Conservation (phyloP, 768 basidiomycete species). For the Rhizopogon vinicolor region DNA sequence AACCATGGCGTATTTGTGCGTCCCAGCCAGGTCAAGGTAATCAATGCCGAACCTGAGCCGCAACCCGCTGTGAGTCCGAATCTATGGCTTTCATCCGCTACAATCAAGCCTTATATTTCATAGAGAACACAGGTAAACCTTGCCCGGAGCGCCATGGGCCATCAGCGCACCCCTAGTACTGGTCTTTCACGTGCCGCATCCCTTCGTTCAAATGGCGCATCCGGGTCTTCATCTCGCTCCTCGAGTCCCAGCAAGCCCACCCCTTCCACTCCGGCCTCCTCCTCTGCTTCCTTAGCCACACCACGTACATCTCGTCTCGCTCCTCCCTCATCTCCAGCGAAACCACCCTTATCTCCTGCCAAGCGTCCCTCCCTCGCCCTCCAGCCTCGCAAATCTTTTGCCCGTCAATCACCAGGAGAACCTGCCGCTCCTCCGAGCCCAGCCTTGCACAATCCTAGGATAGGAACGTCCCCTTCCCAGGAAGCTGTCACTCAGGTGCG, state of each 20-base stretch:
- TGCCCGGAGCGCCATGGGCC: slow-evolving; percentile 36
- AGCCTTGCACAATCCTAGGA: slow-evolving; percentile 27
- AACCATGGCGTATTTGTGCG: slow-evolving; percentile 87
- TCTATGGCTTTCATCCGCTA: neutral
- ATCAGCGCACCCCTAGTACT: slow-evolving; percentile 58
- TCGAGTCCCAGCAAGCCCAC: slow-evolving; percentile 55
- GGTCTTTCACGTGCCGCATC: slow-evolving; percentile 36
- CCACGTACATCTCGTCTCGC: slow-evolving; percentile 25
- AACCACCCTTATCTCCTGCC: slow-evolving; percentile 43
- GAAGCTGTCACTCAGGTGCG: slow-evolving; percentile 11
- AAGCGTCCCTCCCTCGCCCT: slow-evolving; percentile 49
- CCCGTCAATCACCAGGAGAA: slow-evolving; percentile 37
- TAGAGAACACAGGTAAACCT: slow-evolving; percentile 21
- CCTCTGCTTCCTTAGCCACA: slow-evolving; percentile 24
- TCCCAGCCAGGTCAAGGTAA: slow-evolving; percentile 75
- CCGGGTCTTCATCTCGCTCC: slow-evolving; percentile 53
- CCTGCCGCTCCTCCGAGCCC: slow-evolving; percentile 27
- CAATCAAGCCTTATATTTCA: slow-evolving; percentile 3
- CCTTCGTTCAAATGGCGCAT: slow-evolving; percentile 35
- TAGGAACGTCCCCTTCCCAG: slow-evolving; percentile 23
- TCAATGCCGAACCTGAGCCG: slow-evolving; percentile 29
- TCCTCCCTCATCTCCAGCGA: slow-evolving; percentile 49
- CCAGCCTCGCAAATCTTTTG: slow-evolving; percentile 47
- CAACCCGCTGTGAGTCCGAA: slow-evolving; percentile 22
- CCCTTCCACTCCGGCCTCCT: slow-evolving; percentile 19